phyloP scores from a whole-genome alignment of 345 rosid genomes.

The Lepidium sativum region DNA sequence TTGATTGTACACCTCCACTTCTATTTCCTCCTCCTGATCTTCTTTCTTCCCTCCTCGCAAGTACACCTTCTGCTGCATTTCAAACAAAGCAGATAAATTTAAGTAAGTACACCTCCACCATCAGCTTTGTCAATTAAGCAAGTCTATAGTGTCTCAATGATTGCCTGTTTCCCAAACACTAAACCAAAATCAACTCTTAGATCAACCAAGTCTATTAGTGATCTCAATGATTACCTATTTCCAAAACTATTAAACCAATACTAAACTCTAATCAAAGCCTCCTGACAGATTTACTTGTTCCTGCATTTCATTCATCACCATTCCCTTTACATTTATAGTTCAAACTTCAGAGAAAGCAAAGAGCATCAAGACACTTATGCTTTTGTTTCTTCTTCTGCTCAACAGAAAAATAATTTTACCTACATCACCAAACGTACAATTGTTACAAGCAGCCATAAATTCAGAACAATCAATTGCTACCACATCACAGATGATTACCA shows the following conservation, averaged over 20 bases:
- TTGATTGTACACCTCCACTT: slow-evolving; percentile 67
- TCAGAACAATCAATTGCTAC: neutral
- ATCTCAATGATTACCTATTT: neutral
- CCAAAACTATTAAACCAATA: neutral
- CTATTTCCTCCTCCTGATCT: slow-evolving; percentile 45
- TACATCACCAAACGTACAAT: neutral
- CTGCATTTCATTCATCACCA: slow-evolving; percentile 1
- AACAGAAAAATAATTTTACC: neutral
- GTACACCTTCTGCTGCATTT: slow-evolving; percentile 33
- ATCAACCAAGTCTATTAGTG: neutral
- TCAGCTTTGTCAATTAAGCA: neutral
- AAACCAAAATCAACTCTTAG: neutral
- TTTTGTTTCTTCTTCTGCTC: neutral
- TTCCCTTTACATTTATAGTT: neutral
- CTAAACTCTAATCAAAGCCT: neutral
- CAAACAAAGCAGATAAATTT: neutral
- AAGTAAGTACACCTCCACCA: too few relatives aligned
- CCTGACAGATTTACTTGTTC: neutral
- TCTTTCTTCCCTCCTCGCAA: slow-evolving; percentile 28
- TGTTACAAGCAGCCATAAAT: neutral
- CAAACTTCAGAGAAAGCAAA: slow-evolving; percentile 1
- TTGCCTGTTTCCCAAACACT: neutral
- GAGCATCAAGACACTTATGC: neutral
- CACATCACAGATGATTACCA: neutral
- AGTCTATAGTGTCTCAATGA: neutral